These are phyloP conservation scores for Aspergillus costaricaensis DNA, from an alignment of 2,329 filamentous ascomycete species.

Conservation along the genomic window DNA sequence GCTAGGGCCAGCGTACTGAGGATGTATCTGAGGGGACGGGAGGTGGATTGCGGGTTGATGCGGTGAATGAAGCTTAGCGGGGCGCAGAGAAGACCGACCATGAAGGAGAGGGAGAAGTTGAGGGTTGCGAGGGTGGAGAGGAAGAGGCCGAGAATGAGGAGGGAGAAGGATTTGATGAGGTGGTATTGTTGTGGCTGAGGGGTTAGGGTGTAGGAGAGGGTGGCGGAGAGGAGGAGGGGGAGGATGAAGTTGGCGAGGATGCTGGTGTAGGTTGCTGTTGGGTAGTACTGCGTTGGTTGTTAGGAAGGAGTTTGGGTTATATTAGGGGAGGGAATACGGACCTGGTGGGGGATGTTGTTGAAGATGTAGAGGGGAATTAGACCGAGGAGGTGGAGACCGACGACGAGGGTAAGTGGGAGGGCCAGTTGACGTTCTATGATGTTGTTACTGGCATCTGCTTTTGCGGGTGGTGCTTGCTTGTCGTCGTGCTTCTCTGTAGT, in stretches of 20 bases:
- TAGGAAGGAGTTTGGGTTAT: constrained; percentile 14
- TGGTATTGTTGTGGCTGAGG: constrained; percentile 66
- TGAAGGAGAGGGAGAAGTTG: constrained; percentile 88
- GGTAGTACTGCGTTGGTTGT: constrained; percentile 54
- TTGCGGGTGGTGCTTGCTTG: not conserved
- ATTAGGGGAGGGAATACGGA: constrained; percentile 47
- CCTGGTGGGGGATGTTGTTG: constrained; percentile 68
- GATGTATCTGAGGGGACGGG: constrained; percentile 23
- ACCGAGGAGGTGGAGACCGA: constrained; percentile 72
- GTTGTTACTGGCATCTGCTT: constrained; percentile 24
- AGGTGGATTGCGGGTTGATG: constrained; percentile 24
- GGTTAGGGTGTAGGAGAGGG: constrained; percentile 53
- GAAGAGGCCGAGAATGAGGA: constrained; percentile 89
- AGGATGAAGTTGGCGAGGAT: constrained; percentile 57
- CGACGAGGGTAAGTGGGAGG: constrained; percentile 68
- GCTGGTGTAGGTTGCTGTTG: constrained; percentile 61
- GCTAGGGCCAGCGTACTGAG: constrained; percentile 45
- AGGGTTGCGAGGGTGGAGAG: constrained; percentile 90
- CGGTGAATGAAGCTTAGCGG: constrained; percentile 73
- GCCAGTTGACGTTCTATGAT: constrained; percentile 44
- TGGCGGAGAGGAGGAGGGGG: constrained; percentile 58
- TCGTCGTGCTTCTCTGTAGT: constrained; percentile 15
- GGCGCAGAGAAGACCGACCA: constrained; percentile 75
- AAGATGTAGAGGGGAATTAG: constrained; percentile 83
- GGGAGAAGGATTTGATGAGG: constrained; percentile 84